Base-by-base conservation (phyloP, 225 moss, liverwort and hornwort genomes). In the Pleurozium schreberi region DNA sequence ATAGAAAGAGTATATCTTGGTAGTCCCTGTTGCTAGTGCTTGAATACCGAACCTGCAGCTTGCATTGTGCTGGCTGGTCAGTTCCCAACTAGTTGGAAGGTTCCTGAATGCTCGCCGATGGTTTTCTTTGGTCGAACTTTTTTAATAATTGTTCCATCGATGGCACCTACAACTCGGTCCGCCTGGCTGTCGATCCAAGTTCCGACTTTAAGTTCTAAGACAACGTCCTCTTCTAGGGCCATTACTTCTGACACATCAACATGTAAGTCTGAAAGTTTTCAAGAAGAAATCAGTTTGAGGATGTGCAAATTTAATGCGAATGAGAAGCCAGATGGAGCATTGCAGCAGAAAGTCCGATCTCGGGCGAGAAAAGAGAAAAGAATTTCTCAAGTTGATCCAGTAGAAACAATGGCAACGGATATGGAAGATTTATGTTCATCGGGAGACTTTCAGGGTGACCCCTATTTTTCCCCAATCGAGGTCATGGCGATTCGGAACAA, bases 121-220 rank as follows among this genome's bases (percentile, higher is more conserved):
- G 85, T 92, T 38, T 43, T 88, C 18, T 45, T 76, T 87, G 85
- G 89, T 88, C 82, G 49, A 80, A 52, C 75, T 47, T 26, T 53
- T 65, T 60, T 47, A 36, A 81, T 76, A 81, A 84, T 61, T 76
- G 43, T 75, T 58, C 92, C 89, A 62, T 69, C 87, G 53, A 94
- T 94, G 94, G 93, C 91, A 55, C 93, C 93, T 25, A 92, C 93
- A 69, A 92, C 93, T 12, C 91, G 94, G 85, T 93, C 92, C 31
- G 87, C 87, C 27, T 60, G 85, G 76, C 43, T 89, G 50, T 83
- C 81, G 85, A 49, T 84, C 22, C 86, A 84, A 36, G 59, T 82
- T 84, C 81, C 86, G 80, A 63, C 67, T 57, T 33, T 42, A 28
- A 75, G 49, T 81, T 82, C 8, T 9, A 87, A 82, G 38, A 68